Percentiles rank a stretch among this genome's conserved stretches.
phyloP scores from a whole-genome alignment of 2,329 filamentous ascomycete genomes.

The Orbilia javanica region DNA sequence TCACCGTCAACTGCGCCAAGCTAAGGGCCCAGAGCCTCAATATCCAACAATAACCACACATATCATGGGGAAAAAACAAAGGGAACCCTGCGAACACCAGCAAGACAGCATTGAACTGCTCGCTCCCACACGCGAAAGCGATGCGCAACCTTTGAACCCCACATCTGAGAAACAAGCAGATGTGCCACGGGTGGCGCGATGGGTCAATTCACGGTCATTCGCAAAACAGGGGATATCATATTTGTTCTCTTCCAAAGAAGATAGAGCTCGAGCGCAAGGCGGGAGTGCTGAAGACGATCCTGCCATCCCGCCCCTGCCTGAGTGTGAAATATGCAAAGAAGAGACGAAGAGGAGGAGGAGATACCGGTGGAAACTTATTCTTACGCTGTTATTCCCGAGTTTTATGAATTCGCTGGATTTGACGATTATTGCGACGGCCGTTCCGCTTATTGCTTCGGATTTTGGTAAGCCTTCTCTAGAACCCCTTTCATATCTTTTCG shows the following conservation, averaged over 20 bases:
- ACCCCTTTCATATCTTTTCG: background rate
- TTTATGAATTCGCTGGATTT: conserved; percentile 74
- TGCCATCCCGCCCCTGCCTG: conserved; percentile 10
- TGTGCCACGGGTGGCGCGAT: conserved; percentile 36
- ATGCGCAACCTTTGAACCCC: background rate
- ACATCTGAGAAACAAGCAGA: conserved; percentile 14
- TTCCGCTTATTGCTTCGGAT: conserved; percentile 75
- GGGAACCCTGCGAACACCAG: conserved; percentile 40
- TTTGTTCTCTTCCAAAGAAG: conserved; percentile 53
- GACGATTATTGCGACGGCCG: conserved; percentile 74
- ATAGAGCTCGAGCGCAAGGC: conserved; percentile 31
- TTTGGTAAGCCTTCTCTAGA: conserved; percentile 68
- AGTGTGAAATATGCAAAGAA: conserved; percentile 62
- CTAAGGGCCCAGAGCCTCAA: conserved; percentile 2
- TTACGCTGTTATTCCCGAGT: conserved; percentile 73
- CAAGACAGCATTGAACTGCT: conserved; percentile 21
- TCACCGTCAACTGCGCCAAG: background rate
- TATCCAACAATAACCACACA: conserved; percentile 24
- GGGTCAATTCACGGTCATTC: conserved; percentile 46
- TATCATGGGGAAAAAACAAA: conserved; percentile 38
- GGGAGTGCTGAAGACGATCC: background rate
- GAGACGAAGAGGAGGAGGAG: conserved; percentile 64
- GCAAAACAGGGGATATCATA: conserved; percentile 41
- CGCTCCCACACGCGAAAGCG: background rate
- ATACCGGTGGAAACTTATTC: conserved; percentile 73